Percentiles rank a stretch among this genome's conserved stretches.
phyloP scores from a whole-genome alignment of 495 filamentous ascomycete species.

The Aspergillus mulundensis region DNA sequence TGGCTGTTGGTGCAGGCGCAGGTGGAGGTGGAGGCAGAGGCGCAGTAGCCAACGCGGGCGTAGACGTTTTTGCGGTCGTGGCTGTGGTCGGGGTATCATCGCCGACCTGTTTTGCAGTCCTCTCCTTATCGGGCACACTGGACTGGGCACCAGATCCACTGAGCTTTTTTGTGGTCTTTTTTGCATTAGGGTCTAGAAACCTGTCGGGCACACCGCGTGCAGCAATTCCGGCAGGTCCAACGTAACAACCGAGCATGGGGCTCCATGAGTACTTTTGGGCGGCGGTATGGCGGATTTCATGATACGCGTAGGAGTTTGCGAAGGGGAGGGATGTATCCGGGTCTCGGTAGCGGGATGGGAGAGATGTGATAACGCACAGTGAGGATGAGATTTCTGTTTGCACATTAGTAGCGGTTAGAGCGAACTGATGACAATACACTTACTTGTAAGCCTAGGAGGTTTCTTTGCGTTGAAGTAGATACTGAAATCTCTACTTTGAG shows the following conservation, averaged over 20 bases:
- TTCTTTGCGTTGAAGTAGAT: conserved; percentile 52
- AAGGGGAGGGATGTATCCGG: conserved; percentile 74
- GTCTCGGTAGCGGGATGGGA: conserved; percentile 73
- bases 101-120: conserved; percentile 12
- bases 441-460: conserved; percentile 46
- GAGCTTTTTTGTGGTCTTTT: conserved; percentile 13
- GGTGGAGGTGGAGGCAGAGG: conserved; percentile 5
- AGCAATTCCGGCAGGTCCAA: conserved; percentile 56
- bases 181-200: conserved; percentile 45
- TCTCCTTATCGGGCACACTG: conserved; percentile 2
- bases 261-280: conserved; percentile 69
- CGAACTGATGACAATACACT: conserved; percentile 16
- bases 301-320: conserved; percentile 68
- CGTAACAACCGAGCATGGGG: conserved; percentile 67
- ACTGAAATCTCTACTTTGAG: conserved; percentile 46
- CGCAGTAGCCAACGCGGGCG: conserved; percentile 2
- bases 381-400: conserved; percentile 43
- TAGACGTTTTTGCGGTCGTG: neutral
- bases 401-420: conserved; percentile 7
- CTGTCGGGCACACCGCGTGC: conserved; percentile 66
- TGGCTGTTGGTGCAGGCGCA: neutral
- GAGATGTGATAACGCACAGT: conserved; percentile 75
- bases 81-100: conserved; percentile 1
- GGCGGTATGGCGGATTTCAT: conserved; percentile 59
- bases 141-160: conserved; percentile 1